Base-by-base conservation (phyloP, 106 monocot species). In the Dendrobium officinale region DNA sequence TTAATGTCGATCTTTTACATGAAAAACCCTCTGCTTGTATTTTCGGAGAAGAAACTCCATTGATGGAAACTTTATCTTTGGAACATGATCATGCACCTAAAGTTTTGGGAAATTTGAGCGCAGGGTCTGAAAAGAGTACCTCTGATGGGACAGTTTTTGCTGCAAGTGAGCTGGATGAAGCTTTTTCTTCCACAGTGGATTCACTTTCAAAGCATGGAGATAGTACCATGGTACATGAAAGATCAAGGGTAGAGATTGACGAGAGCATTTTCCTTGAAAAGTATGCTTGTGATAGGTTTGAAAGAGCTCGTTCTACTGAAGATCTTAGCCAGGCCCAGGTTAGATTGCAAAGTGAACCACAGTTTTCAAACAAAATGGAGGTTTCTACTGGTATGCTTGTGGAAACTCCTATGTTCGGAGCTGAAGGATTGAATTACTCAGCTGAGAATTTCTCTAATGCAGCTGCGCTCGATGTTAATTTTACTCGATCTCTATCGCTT, bases 201-300 rank as follows among this genome's bases (percentile, higher is more conserved):
- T 72, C 72, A 72, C 72, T 72, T 72, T 29, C 40, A 72, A 37
- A 72, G 6, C 72, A 29, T 72, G 72, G 72, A 72, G 40, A 40
- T 40, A 16, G 27, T 72, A 33, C 72, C 10, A 16, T 29, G 40
- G 20, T 40, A 72, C 37, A 29, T 29, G 40, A 72, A 40, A 51
- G 15, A 10, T 16, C 51, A 51, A 51, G 51, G 51, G 13, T 51
- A 51, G 13, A 51, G 51, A 51, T 51, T 51, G 72, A 72, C 10
- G 72, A 72, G 9, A 72, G 27, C 27, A 4, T 17, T 72, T 40
- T 37, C 27, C 26, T 33, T 40, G 40, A 72, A 72, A 72, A 37
- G 4, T 72, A 5, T 40, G 37, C 72, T 15, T 13, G 13, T 33
- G 72, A 24, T 72, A 16, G 40, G 40, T 27, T 37, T 72, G 72